Base-by-base conservation (phyloP, 2,329 filamentous ascomycete genomes). In the Chaetomiaceae sp. region DNA sequence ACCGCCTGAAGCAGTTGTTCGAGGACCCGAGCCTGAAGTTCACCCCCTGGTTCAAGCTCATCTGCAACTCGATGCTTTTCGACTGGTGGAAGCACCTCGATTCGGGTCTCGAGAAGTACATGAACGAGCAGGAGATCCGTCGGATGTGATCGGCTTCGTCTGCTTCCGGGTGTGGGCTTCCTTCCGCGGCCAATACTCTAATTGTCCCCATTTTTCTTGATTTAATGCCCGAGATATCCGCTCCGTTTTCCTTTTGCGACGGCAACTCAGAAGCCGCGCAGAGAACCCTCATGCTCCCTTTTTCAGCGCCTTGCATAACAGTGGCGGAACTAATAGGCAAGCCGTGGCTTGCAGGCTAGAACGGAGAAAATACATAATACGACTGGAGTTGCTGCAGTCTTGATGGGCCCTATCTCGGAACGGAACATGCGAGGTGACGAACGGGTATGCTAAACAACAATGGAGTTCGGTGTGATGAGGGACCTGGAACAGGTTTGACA, bases 21-120 rank as follows among this genome's bases (percentile, higher is more conserved):
- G 74, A 84, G 63, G 86, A 96, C 65, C 82, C 86, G 3, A 77
- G 72, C 47, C 77, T 95, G 62, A 87, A 85, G 63, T 97, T 97
- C 70, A 99, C 93, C 0, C 93, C 93, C 1, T 99, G 93, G 93
- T 99, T 99, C 77, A 96, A 96, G 78, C 84, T 99, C 60, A 97
- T 99, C 65, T 99, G 93, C 78, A 80, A 97, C 69, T 90, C 89
- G 43, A 91, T 97, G 88, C 81, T 99, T 37, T 99, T 95, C 63
- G 86, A 96, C 70, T 99, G 93, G 93, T 99, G 93, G 93, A 76
- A 84, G 65, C 83, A 87, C 70, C 79, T 97, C 50, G 85, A 93
- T 61, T 74, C 79, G 20, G 87, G 87, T 9, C 75, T 97, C 60
- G 87, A 95, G 54, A 86, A 88, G 72, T 96, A 92, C 72, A 79